A percentile compares a stretch with the other conserved stretches of the same genome.
These are phyloP conservation scores for Cordyceps sp. DNA, from an alignment of 2,329 filamentous ascomycete species.

Conservation along the genomic window DNA sequence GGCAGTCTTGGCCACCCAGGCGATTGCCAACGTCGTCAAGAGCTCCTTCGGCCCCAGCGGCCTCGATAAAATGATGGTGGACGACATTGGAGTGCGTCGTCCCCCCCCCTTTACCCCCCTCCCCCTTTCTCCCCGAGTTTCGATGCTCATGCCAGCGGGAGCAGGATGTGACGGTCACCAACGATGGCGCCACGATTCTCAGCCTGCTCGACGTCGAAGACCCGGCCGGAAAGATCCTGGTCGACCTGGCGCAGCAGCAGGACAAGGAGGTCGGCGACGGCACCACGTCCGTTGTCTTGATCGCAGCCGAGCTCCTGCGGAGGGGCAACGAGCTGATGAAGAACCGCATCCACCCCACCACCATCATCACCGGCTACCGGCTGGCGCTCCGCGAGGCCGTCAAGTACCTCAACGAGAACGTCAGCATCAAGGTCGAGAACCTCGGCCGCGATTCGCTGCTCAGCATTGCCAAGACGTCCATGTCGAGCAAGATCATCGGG, in stretches of 20 bases:
- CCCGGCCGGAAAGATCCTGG: slow-evolving; percentile 93
- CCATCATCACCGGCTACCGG: slow-evolving; percentile 96
- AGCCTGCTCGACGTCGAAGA: slow-evolving; percentile 93
- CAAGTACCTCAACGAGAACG: slow-evolving; percentile 97
- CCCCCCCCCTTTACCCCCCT: background rate
- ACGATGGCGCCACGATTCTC: slow-evolving; percentile 95
- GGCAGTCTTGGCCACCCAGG: slow-evolving; percentile 79
- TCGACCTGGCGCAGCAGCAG: slow-evolving; percentile 94
- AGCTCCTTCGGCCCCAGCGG: slow-evolving; percentile 95
- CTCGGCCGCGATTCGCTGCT: slow-evolving; percentile 80
- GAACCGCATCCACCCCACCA: slow-evolving; percentile 98
- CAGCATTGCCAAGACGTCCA: slow-evolving; percentile 95
- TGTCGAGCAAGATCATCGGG: slow-evolving; percentile 98
- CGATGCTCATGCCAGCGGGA: background rate
- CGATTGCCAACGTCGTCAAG: slow-evolving; percentile 97
- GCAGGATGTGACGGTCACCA: slow-evolving; percentile 94
- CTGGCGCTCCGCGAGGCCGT: slow-evolving; percentile 89
- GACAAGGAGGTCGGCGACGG: slow-evolving; percentile 98
- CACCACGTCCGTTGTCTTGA: slow-evolving; percentile 93
- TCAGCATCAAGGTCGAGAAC: slow-evolving; percentile 87
- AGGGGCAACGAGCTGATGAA: slow-evolving; percentile 97
- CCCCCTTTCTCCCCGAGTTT: background rate
- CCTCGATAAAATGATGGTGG: slow-evolving; percentile 99
- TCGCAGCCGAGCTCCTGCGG: slow-evolving; percentile 85
- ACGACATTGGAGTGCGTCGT: slow-evolving; percentile 75